Evolutionary conservation across 2,329 filamentous ascomycete genomes (phyloP).

Genomic region (Phialophora tarda): DNA sequence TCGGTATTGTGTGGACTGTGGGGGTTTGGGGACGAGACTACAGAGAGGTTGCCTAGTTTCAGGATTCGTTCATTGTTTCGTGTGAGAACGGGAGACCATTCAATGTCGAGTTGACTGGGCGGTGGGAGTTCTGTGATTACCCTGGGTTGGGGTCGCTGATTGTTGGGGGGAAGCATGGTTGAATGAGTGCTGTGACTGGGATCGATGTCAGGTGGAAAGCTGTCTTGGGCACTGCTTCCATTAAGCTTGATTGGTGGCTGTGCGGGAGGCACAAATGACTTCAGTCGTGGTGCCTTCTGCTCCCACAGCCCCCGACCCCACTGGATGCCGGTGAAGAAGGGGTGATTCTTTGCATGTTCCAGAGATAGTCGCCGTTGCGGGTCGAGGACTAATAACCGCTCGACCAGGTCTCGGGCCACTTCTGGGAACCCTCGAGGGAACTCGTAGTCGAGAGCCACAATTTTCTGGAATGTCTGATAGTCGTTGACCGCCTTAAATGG

Average conservation of each 20-base stretch:
- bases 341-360: conserved; percentile 95
- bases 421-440: conserved; percentile 88
- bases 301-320: conserved; percentile 90
- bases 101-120: conserved; percentile 95
- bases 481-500: conserved; percentile 97
- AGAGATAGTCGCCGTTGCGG: conserved; percentile 82
- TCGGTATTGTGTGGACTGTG: conserved; percentile 75
- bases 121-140: conserved; percentile 95
- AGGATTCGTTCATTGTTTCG: conserved; percentile 90
- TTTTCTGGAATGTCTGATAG: conserved; percentile 98
- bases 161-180: conserved; percentile 49
- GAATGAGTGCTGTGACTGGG: conserved; percentile 46
- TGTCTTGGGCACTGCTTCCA: conserved; percentile 52
- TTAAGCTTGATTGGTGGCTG: conserved; percentile 81
- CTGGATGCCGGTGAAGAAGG: conserved; percentile 85
- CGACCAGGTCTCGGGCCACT: conserved; percentile 84
- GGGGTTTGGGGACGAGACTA: conserved; percentile 76
- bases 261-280: conserved; percentile 77
- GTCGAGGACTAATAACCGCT: conserved; percentile 87
- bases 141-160: conserved; percentile 67
- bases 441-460: conserved; percentile 90
- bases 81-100: conserved; percentile 96
- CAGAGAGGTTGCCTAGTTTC: conserved; percentile 88
- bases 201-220: conserved; percentile 51
- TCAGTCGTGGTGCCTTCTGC: conserved; percentile 83